phyloP scores from a whole-genome alignment of 148 eudicot genomes.

The Diospyros kaki region DNA sequence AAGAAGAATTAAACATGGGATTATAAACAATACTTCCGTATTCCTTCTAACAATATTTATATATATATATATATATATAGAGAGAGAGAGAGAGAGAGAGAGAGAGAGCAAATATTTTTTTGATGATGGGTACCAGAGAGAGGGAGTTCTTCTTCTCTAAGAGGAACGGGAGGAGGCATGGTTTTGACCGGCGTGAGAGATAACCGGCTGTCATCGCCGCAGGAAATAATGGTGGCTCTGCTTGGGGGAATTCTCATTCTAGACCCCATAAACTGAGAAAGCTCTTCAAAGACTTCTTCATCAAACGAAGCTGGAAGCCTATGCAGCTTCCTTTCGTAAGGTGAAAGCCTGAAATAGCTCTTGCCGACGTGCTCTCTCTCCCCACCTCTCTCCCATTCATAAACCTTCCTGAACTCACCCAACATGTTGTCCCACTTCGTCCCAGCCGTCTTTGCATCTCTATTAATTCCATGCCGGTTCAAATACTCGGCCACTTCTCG shows the following conservation, averaged over 20 bases:
- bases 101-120: neutral
- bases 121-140: constrained; percentile 27
- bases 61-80: neutral
- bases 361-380: constrained; percentile 62
- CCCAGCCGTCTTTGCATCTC: constrained; percentile 84
- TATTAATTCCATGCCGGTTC: constrained; percentile 48
- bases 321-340: constrained; percentile 66
- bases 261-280: constrained; percentile 79
- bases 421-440: constrained; percentile 95
- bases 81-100: neutral
- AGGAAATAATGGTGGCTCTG: neutral
- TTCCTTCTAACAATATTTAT: too few relatives aligned
- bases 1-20: too few relatives aligned
- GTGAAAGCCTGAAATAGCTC: constrained; percentile 70
- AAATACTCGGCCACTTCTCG: constrained; percentile 66
- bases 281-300: constrained; percentile 79
- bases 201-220: constrained; percentile 21
- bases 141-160: constrained; percentile 38
- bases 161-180: constrained; percentile 40
- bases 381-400: constrained; percentile 82
- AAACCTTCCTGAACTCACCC: constrained; percentile 83
- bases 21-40: too few relatives aligned
- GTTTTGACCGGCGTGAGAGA: constrained; percentile 15
- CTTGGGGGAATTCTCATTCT: constrained; percentile 41
- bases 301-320: constrained; percentile 85